A percentile compares a stretch with the other conserved stretches of the same genome.
phyloP scores from a whole-genome alignment of 176 grass and related monocot species.

The Tillandsia leiboldiana region DNA sequence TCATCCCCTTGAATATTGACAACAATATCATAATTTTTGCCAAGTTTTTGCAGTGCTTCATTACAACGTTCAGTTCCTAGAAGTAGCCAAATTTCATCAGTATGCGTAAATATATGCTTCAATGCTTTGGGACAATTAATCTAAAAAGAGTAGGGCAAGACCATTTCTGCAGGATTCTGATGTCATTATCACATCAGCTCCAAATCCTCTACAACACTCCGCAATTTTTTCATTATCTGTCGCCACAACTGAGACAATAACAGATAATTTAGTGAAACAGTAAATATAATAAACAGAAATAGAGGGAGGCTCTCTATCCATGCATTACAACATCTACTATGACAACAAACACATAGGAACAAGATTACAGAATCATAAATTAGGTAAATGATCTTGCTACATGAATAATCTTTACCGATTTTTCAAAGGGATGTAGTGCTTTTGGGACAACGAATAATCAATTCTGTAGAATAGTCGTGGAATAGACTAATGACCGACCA shows the following conservation, averaged over 20 bases:
- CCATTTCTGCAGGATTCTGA: slow-evolving; percentile 88
- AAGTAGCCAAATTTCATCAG: slow-evolving; percentile 10
- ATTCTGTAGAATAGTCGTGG: too few species aligned
- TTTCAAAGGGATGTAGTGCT: too few species aligned
- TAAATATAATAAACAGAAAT: neutral
- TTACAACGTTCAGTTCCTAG: slow-evolving; percentile 87
- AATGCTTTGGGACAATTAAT: neutral
- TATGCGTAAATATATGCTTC: neutral
- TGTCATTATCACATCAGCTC: slow-evolving; percentile 97
- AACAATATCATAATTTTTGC: slow-evolving; percentile 76
- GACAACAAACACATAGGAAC: neutral
- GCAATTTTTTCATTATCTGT: slow-evolving; percentile 92
- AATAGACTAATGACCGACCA: too few species aligned
- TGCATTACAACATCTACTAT: neutral
- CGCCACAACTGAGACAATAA: slow-evolving; percentile 49
- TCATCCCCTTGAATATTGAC: slow-evolving; percentile 99
- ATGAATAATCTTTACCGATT: neutral
- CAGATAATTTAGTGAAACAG: slow-evolving; percentile 4
- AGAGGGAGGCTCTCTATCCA: neutral
- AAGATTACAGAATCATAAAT: neutral
- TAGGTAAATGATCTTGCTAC: neutral
- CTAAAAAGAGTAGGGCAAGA: slow-evolving; percentile 16
- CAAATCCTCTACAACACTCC: slow-evolving; percentile 91
- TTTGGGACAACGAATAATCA: too few species aligned
- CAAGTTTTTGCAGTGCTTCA: slow-evolving; percentile 74